Percentiles rank a stretch among this genome's conserved stretches.
phyloP scores from a whole-genome alignment of 192 early-diverging fungal species.

The Chytriomyces hyalinus region DNA sequence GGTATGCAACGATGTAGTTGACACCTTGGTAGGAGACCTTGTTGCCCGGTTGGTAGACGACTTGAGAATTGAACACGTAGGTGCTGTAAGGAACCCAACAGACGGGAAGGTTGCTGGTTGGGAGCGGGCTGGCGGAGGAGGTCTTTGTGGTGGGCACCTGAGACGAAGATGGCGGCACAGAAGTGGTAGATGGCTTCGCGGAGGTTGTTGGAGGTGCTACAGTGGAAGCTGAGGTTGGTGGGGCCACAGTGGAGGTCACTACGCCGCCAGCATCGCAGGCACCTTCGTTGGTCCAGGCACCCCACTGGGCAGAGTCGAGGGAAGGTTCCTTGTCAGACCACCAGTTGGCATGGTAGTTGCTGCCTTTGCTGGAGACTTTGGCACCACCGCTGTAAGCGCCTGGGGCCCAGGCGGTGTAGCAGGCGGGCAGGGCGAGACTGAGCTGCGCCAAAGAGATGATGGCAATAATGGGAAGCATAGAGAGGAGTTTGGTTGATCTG shows the following conservation, averaged over 20 bases:
- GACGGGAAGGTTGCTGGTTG: background rate
- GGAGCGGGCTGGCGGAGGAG: background rate
- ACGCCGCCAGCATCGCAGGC: background rate
- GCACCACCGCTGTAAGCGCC: background rate
- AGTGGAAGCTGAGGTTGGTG: background rate
- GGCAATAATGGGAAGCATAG: too few relatives aligned
- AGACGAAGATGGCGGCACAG: background rate
- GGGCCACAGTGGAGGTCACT: background rate
- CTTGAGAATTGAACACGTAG: background rate
- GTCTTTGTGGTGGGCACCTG: background rate
- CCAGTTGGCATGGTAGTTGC: constrained; percentile 11
- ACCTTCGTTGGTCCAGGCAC: background rate
- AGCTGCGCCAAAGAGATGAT: too few relatives aligned
- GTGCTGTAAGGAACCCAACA: background rate
- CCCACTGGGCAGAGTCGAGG: background rate
- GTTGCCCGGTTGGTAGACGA: background rate
- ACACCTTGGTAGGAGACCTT: constrained; percentile 22
- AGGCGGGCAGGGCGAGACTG: background rate
- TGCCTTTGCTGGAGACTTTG: background rate
- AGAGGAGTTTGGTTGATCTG: too few relatives aligned
- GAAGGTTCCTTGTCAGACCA: background rate
- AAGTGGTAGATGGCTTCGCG: background rate
- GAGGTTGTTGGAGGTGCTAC: background rate
- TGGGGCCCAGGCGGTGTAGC: background rate
- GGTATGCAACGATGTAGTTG: constrained; percentile 27